Evolutionary conservation across 148 eudicot species (phyloP).

Genomic region (Camellia japonica): DNA sequence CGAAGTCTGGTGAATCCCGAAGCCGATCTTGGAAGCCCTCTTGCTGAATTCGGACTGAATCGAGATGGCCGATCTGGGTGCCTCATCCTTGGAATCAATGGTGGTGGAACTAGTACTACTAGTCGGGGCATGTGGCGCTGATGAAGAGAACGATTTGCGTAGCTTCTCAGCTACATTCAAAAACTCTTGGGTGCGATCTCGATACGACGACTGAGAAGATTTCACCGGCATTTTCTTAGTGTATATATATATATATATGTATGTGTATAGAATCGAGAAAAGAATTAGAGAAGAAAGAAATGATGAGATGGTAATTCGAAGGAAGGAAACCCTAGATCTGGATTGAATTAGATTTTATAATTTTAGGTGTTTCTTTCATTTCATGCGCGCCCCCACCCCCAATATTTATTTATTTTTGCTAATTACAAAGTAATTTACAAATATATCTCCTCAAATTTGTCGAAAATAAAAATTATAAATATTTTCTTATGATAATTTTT

Average conservation of each 20-base stretch:
- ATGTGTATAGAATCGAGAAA: neutral
- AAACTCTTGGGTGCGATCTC: constrained; percentile 75
- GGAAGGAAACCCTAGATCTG: neutral
- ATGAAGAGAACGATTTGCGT: constrained; percentile 30
- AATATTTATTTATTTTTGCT: too few relatives aligned
- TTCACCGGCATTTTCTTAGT: neutral
- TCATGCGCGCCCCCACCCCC: too few relatives aligned
- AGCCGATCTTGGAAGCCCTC: constrained; percentile 72
- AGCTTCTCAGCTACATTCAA: constrained; percentile 48
- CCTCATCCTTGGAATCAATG: constrained; percentile 24
- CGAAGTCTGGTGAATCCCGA: constrained; percentile 74
- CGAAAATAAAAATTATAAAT: too few relatives aligned
- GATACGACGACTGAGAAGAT: constrained; percentile 29
- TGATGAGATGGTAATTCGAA: neutral
- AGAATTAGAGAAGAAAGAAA: neutral
- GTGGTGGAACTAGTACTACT: constrained; percentile 19
- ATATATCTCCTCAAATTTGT: too few relatives aligned
- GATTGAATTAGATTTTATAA: too few relatives aligned
- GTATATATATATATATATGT: too few relatives aligned
- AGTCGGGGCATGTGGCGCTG: constrained; percentile 30
- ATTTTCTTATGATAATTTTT: too few relatives aligned
- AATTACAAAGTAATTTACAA: too few relatives aligned
- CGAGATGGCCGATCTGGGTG: constrained; percentile 42
- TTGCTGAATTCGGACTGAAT: constrained; percentile 66
- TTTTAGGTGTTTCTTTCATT: too few relatives aligned